These are phyloP conservation scores for Diplodia intermedia DNA, from an alignment of 2,329 filamentous ascomycete genomes.

Conservation along the genomic window DNA sequence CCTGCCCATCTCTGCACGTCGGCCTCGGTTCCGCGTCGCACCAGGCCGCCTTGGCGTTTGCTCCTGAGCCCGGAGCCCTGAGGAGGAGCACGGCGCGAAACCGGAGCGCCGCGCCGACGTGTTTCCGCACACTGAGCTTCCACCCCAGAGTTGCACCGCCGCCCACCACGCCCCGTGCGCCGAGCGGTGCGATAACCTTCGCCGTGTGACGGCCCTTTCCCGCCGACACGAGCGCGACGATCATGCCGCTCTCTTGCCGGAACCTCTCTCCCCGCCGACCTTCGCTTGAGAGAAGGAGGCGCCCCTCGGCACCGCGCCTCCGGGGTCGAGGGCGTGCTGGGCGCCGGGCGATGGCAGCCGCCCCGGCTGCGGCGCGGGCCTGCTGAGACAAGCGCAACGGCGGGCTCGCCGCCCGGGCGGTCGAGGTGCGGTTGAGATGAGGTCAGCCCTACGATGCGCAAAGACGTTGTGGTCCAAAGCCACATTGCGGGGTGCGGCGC, in stretches of 20 bases:
- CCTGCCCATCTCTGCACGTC: constrained; percentile 17
- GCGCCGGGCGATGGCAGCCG: neutral
- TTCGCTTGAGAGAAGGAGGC: neutral
- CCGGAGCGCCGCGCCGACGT: constrained; percentile 5
- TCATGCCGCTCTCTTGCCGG: constrained; percentile 6
- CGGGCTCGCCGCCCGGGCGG: neutral
- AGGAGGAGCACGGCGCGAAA: constrained; percentile 13
- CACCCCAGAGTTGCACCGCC: neutral
- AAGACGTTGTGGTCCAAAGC: neutral
- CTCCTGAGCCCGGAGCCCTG: neutral
- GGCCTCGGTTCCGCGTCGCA: constrained; percentile 17
- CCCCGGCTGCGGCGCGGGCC: neutral
- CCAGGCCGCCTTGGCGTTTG: constrained; percentile 24
- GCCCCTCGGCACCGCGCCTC: neutral
- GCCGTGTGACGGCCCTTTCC: constrained; percentile 9
- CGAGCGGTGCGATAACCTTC: neutral
- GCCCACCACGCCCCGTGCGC: constrained; percentile 7
- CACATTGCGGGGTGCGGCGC: constrained; percentile 27
- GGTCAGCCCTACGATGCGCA: constrained; percentile 23
- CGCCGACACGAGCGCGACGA: constrained; percentile 12
- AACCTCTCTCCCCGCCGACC: neutral
- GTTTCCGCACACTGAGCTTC: constrained; percentile 13
- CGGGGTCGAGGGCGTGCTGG: neutral
- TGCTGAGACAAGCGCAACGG: constrained; percentile 2
- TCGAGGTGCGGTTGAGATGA: constrained; percentile 13